Base-by-base conservation (phyloP, 768 basidiomycete species). In the Mycena galopus region DNA sequence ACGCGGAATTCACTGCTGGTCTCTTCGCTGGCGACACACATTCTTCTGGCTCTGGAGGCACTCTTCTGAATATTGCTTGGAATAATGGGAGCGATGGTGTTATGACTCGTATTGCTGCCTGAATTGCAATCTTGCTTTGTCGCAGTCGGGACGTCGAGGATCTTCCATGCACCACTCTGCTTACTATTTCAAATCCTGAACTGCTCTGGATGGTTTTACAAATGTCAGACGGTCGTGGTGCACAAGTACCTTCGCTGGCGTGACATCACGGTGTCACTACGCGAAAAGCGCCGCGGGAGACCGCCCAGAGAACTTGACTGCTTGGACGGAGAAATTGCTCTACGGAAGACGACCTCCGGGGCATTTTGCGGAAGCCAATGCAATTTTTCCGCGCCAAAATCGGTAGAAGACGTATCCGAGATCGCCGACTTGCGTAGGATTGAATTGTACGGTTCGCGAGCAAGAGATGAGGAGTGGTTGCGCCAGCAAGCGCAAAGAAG, bases 241-340 rank as follows among this genome's bases (percentile, higher is more conserved):
- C 30, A 7, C 9, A 57, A 14, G 30, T 57, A 27, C 27, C 21
- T 35, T 33, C 17, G 56, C 32, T 33, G 19, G 56, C 21, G 56
- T 57, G 56, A 57, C 56, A n/a, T 57, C 56, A 57, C 56, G 30
- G 19, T 57, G 56, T 57, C 56, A 57, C 56, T 30, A 3, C 29
- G 32, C 7, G 32, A 57, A 21, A 19, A 29, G 19, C 7, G 56
- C 9, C 56, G 55, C 21, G 2, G 32, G 30, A 21, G 32, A 35
- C 56, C 29, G 32, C 19, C 17, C 55, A 30, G 1, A 16, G 39
- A 39, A 39, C 39, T 16, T 35, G n/a, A n/a, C n/a, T n/a, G n/a
- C n/a, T n/a, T 39, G 39, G 3, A 16, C 12, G 39, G 39, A 14
- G 39, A 16, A 39, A 14, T 5, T 39, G 14, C 12, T 12, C 33